phyloP scores from a whole-genome alignment of 2,329 filamentous ascomycete genomes.

The Proliferodiscus dingleyae region DNA sequence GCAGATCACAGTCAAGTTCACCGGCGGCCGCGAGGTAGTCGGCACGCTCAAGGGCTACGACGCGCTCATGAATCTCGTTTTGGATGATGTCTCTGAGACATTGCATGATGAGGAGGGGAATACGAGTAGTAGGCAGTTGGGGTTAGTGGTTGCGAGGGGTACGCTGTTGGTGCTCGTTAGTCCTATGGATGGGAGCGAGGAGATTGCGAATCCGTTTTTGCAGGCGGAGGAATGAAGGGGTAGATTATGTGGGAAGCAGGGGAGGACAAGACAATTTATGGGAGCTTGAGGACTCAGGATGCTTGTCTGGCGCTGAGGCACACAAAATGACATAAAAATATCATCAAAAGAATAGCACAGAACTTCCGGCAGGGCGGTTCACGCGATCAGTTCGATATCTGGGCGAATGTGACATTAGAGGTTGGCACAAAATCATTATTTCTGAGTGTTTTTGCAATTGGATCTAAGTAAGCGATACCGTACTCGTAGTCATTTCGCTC shows the following conservation, averaged over 20 bases:
- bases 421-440: neutral
- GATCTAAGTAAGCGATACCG: too few species aligned
- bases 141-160: constrained; percentile 80
- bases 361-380: too few species aligned
- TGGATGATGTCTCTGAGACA: constrained; percentile 89
- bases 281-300: too few species aligned
- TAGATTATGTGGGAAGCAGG: neutral
- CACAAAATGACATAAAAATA: too few species aligned
- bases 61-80: constrained; percentile 93
- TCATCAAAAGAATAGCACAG: too few species aligned
- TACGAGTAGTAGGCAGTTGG: constrained; percentile 62
- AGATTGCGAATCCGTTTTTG: constrained; percentile 90
- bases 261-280: too few species aligned
- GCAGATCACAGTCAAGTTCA: constrained; percentile 92
- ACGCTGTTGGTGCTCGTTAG: constrained; percentile 91
- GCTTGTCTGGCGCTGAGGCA: too few species aligned
- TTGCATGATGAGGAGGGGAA: constrained; percentile 96
- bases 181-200: constrained; percentile 88
- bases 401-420: neutral
- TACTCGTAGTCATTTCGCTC: too few species aligned
- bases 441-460: constrained; percentile 12
- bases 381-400: neutral
- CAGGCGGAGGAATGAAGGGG: constrained; percentile 57
- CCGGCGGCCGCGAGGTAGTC: constrained; percentile 84
- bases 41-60: constrained; percentile 94